Percentiles rank a stretch among this genome's conserved stretches.
Evolutionary conservation across 192 early-diverging fungal species (phyloP).

Genomic region (Backusella australiensis): DNA sequence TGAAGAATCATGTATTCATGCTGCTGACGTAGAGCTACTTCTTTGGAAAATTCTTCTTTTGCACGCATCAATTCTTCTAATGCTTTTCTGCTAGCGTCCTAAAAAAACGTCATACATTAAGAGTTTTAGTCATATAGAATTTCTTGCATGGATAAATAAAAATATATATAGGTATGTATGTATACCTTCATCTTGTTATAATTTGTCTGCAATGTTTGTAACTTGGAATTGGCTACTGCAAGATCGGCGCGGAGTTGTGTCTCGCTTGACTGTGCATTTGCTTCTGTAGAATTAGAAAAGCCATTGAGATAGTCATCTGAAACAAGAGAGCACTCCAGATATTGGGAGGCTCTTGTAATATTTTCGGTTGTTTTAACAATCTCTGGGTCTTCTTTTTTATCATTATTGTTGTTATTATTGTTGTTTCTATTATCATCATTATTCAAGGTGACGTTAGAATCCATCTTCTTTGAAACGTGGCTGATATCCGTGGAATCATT

Average conservation of each 20-base stretch:
- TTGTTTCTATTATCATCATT: background rate
- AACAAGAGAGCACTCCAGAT: conserved; percentile 11
- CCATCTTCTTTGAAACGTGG: conserved; percentile 32
- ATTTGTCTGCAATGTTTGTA: conserved; percentile 27
- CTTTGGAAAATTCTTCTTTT: conserved; percentile 48
- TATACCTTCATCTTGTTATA: conserved; percentile 19
- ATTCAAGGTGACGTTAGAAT: conserved; percentile 22
- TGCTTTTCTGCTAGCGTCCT: conserved; percentile 33
- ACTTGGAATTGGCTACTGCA: conserved; percentile 17
- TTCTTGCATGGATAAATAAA: background rate
- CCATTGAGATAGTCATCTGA: background rate
- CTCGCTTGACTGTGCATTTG: background rate
- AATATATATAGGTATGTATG: too few species aligned
- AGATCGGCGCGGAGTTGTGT: conserved; percentile 12
- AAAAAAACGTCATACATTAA: background rate
- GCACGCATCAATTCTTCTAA: conserved; percentile 39
- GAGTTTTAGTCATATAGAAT: background rate
- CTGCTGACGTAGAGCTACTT: conserved; percentile 34
- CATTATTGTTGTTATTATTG: background rate
- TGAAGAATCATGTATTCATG: conserved; percentile 28
- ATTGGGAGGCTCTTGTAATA: conserved; percentile 16
- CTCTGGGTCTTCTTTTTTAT: background rate
- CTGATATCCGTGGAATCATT: conserved; percentile 31
- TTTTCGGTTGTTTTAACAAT: conserved; percentile 14
- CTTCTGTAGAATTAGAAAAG: background rate